Evolutionary conservation across 345 rosid species (phyloP).

Genomic region (Xanthoceras sorbifolium): DNA sequence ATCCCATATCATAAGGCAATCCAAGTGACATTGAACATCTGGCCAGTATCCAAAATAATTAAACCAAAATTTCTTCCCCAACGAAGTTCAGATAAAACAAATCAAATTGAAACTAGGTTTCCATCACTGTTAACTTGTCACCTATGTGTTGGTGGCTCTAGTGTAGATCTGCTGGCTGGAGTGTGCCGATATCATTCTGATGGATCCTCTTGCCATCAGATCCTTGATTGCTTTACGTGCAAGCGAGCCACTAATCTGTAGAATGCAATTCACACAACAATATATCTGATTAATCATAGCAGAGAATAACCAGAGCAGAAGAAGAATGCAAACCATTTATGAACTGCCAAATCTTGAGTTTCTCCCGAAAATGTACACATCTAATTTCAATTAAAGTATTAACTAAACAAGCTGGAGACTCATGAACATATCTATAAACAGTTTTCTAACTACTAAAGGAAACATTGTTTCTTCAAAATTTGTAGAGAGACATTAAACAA

Average conservation of each 20-base stretch:
- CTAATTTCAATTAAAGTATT: too few relatives aligned
- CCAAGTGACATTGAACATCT: neutral
- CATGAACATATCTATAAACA: neutral
- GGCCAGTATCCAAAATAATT: neutral
- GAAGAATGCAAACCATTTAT: neutral
- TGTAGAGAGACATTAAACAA: too few relatives aligned
- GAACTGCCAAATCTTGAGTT: neutral
- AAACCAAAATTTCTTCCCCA: neutral
- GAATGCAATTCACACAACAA: neutral
- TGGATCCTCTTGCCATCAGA: conserved; percentile 66
- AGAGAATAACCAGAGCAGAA: neutral
- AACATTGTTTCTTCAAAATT: neutral
- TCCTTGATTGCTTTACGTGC: conserved; percentile 73
- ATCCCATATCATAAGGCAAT: neutral
- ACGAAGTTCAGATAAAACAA: neutral
- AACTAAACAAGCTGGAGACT: neutral
- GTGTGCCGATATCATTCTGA: conserved; percentile 66
- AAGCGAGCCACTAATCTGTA: conserved; percentile 58
- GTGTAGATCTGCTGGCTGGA: conserved; percentile 82
- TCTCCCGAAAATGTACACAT: neutral
- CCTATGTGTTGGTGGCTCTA: conserved; percentile 66
- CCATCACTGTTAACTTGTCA: neutral
- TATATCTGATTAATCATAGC: neutral
- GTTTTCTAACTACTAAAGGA: neutral
- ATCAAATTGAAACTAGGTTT: neutral